Evolutionary conservation across 1,139 yeast genomes (phyloP), one percentile per base, ranked within the genome.

Genomic region (Eremothecium gossypii): DNA sequence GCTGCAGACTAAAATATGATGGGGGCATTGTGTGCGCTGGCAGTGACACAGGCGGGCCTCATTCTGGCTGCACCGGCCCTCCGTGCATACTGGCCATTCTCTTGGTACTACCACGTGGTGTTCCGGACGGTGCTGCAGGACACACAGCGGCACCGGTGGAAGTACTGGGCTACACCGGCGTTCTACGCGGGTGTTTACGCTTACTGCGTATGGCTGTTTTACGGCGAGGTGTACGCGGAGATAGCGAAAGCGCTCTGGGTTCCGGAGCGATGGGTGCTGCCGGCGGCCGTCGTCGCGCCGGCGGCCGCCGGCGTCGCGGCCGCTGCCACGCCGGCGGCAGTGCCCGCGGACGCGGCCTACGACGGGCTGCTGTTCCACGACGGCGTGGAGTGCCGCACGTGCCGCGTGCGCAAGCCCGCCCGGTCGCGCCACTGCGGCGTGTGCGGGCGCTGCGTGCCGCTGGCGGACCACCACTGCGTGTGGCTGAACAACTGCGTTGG

Each of bases 401-500:
- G 98, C 58, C 62, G 68, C 2, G 52, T 71, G n/a, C 58, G 63
- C 5, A 89, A 86, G 52, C 89, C 94, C 0, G 95, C 97, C 1
- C 66, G 98, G 37, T 83, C 95, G 8, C 87, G 85, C 56, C 98
- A 91, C 62, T 91, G 98, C 58, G 70, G 81, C 3, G 68, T 73
- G 9, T 91, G 97, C 60, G 69, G 71, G 40, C 53, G 61, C 23
- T 91, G 98, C 58, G 68, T 82, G 4, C 65, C 79, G 30, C 58
- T 82, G 47, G 77, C 73, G 52, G 98, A 91, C 59, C 98, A 91
- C 58, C 97, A 91, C 63, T 91, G 98, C 58, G 64, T 86, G n/a
- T 91, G 96, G 96, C 66, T 89, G 45, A 89, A 89, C 64, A 87
- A 84, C 56, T 91, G 97, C 62, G 74, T 91, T 28, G 97, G 96